Conservation (phyloP, 192 early-diverging fungal species). For the Glomus cerebriforme region DNA sequence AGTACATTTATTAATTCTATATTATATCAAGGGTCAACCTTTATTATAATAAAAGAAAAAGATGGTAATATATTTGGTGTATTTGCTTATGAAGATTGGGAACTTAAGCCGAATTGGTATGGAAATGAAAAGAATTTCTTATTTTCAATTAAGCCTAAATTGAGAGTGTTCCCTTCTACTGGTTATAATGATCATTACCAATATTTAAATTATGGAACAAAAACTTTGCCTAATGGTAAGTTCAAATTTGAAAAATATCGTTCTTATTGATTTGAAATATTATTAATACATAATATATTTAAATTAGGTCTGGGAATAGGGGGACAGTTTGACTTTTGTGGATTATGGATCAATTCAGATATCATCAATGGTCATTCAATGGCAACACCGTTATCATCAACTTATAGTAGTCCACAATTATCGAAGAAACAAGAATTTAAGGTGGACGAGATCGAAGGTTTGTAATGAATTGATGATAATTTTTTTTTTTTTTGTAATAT, state of each 20-base stretch:
- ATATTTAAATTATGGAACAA: constrained; percentile 72
- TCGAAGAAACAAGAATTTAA: constrained; percentile 56
- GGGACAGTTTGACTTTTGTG: constrained; percentile 73
- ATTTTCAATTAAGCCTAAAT: constrained; percentile 22
- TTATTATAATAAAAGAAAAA: constrained; percentile 52
- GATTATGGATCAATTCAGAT: constrained; percentile 67
- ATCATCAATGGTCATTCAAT: constrained; percentile 64
- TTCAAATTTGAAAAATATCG: background rate
- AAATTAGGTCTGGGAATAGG: constrained; percentile 70
- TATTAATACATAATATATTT: background rate
- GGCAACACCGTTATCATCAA: constrained; percentile 61
- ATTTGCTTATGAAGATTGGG: constrained; percentile 62
- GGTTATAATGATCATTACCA: constrained; percentile 70
- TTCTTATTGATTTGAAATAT: background rate
- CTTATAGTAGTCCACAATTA: constrained; percentile 61
- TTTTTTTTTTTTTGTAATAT: background rate
- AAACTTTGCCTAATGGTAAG: constrained; percentile 73
- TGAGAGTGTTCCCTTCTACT: constrained; percentile 39
- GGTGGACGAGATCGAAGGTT: constrained; percentile 71
- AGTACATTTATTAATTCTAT: constrained; percentile 50
- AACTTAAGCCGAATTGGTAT: constrained; percentile 61
- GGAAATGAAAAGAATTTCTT: constrained; percentile 60
- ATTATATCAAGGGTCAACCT: constrained; percentile 48
- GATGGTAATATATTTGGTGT: constrained; percentile 68
- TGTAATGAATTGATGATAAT: background rate